A percentile compares a stretch with the other conserved stretches of the same genome.
phyloP scores from a whole-genome alignment of 257 asterid species.

The Salvia rosmarinus region DNA sequence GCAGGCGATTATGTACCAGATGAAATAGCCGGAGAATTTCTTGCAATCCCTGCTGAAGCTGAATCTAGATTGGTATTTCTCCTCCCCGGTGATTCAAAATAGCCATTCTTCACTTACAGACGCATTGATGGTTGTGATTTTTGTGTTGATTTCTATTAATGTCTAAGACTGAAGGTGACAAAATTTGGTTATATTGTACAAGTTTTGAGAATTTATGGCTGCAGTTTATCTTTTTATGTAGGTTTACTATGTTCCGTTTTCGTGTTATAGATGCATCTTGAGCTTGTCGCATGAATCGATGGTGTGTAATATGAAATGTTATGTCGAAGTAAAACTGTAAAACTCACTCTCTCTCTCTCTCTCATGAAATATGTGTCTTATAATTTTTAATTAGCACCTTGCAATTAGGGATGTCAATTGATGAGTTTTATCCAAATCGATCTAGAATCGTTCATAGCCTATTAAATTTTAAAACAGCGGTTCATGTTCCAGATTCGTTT shows the following conservation, averaged over 20 bases:
- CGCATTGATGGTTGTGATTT: slow-evolving; percentile 13
- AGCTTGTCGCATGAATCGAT: not conserved
- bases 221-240: not conserved
- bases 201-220: slow-evolving; percentile 11
- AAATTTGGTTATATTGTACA: slow-evolving; percentile 16
- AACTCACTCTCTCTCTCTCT: not conserved
- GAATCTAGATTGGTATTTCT: not conserved
- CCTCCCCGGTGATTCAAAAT: not conserved
- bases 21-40: slow-evolving; percentile 12
- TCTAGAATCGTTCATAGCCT: no score
- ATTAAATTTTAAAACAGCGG: no score
- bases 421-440: no score
- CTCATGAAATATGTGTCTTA: no score
- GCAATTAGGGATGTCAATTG: no score
- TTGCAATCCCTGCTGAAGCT: slow-evolving; percentile 5
- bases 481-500: no score
- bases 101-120: slow-evolving; percentile 3
- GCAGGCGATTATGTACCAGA: not conserved
- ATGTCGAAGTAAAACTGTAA: not conserved
- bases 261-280: not conserved
- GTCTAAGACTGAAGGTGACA: slow-evolving; percentile 10
- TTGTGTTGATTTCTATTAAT: slow-evolving; percentile 12
- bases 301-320: not conserved
- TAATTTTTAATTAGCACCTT: no score
- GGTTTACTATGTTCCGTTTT: not conserved